Evolutionary conservation across 108 stramenopile genomes (phyloP), one percentile per base, ranked within the genome.

Genomic region (Heterococcus sp.): DNA sequence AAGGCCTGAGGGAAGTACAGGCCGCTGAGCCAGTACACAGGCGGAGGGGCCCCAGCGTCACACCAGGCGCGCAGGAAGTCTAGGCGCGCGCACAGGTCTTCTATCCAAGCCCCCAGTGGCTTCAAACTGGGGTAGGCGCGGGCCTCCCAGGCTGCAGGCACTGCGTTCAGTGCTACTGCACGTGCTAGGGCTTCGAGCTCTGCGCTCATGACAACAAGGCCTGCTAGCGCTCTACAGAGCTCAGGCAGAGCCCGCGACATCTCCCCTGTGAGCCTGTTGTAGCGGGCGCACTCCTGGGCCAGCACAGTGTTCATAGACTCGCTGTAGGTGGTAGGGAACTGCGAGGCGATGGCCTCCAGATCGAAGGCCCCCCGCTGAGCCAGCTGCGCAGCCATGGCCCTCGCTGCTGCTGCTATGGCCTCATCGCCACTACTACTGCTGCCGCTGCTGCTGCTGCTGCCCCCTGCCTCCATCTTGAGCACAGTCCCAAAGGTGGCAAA

Each of bases 281-380:
- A 90, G 8, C 90, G 78, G 21, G 85, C 84, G 65, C 86, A 90
- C 71, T 90, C 90, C 35, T 90, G 90, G 31, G 82, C 75, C 8
- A 90, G 80, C 37, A 90, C 89, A 28, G 89, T 89, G 74, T 90
- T 90, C 89, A 90, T 89, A 34, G 85, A 86, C 31, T 90, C 87
- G 28, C 87, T 89, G 74, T 90, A 89, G n/a, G 76, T 70, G 31
- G 86, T 86, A 27, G 90, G 90, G 65, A 87, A 89, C 70, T 81
- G 37, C 89, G 83, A 79, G 11, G 72, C 75, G 66, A 87, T 85
- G n/a, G 46, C 85, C 36, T 87, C 87, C 28, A 86, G 38, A 46
- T 87, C 85, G 37, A 87, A 87, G 33, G 40, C 66, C 0, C 85
- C 85, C 69, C 26, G 63, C 3, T 29, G 39, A 33, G 2, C 73